phyloP scores from a whole-genome alignment of 1,139 yeast species.

The Groenewaldozyma sp. region DNA sequence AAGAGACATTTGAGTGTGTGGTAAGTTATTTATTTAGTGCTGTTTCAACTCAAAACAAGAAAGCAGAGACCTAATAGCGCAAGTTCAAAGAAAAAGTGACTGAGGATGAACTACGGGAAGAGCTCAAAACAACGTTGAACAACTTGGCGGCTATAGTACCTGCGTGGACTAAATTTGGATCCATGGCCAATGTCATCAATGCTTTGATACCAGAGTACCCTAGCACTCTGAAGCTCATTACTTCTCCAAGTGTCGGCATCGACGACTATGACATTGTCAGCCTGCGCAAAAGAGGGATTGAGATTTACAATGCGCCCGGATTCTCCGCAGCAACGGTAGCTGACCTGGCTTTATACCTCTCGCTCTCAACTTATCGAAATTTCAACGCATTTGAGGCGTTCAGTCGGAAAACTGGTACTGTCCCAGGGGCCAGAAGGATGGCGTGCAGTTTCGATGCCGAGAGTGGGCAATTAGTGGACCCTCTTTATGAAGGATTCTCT shows the following conservation, averaged over 20 bases:
- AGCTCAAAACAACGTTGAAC: not conserved
- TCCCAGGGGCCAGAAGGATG: slow-evolving; percentile 34
- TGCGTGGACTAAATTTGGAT: slow-evolving; percentile 13
- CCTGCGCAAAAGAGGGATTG: slow-evolving; percentile 36
- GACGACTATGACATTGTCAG: slow-evolving; percentile 47
- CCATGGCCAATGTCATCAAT: slow-evolving; percentile 19
- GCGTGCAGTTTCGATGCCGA: slow-evolving; percentile 16
- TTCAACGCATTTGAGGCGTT: slow-evolving; percentile 42
- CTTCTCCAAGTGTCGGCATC: slow-evolving; percentile 64
- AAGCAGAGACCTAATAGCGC: too few species aligned
- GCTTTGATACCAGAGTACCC: slow-evolving; percentile 49
- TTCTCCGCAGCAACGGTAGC: slow-evolving; percentile 64
- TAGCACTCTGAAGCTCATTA: slow-evolving; percentile 41
- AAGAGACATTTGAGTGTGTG: not conserved
- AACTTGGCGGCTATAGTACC: slow-evolving; percentile 25
- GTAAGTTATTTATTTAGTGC: not conserved
- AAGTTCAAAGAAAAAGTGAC: not conserved
- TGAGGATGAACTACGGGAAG: not conserved
- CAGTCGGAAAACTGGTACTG: slow-evolving; percentile 34
- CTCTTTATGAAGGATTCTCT: slow-evolving; percentile 7
- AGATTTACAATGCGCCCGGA: slow-evolving; percentile 46
- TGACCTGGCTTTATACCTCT: slow-evolving; percentile 55
- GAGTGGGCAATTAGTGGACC: slow-evolving; percentile 22
- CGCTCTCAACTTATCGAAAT: slow-evolving; percentile 54
- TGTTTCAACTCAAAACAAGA: not conserved